These are phyloP conservation scores for Ophiostoma pallidulum DNA, from an alignment of 2,329 filamentous ascomycete genomes.

Conservation along the genomic window DNA sequence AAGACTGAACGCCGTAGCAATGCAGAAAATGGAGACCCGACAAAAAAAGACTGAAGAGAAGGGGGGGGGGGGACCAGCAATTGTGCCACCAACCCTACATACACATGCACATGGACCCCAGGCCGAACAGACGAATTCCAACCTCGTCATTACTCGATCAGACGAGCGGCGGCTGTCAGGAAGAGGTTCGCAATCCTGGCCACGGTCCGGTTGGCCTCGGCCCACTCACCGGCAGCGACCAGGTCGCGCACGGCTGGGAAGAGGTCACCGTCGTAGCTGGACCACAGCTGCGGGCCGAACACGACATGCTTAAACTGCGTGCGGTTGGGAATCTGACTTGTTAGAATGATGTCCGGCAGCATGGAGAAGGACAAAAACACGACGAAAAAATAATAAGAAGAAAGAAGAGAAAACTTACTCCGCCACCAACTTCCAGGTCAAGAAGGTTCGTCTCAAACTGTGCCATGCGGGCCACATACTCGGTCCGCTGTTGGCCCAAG, in stretches of 20 bases:
- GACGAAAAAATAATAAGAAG: neutral
- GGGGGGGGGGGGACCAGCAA: too few species aligned
- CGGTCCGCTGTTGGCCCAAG: conserved; percentile 56
- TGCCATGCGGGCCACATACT: conserved; percentile 70
- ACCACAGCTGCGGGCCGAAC: conserved; percentile 75
- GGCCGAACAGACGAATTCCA: too few species aligned
- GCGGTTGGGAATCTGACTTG: conserved; percentile 70
- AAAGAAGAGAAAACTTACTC: conserved; percentile 48
- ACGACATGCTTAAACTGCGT: conserved; percentile 92
- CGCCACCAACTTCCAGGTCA: conserved; percentile 61
- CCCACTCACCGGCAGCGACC: conserved; percentile 63
- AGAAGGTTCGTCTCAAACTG: conserved; percentile 75
- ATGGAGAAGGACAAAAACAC: neutral
- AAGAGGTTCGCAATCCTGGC: conserved; percentile 63
- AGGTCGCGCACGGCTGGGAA: conserved; percentile 84
- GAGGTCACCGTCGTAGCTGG: conserved; percentile 54
- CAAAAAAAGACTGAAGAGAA: neutral
- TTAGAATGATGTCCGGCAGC: too few species aligned
- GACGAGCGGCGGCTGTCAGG: conserved; percentile 41
- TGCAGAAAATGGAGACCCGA: conserved; percentile 9
- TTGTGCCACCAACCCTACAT: too few species aligned
- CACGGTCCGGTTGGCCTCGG: conserved; percentile 55
- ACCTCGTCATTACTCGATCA: conserved; percentile 16
- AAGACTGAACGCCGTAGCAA: conserved; percentile 13
- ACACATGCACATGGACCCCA: too few species aligned